Conservation (phyloP, 495 filamentous ascomycete species). For the Oidiodendron maius region DNA sequence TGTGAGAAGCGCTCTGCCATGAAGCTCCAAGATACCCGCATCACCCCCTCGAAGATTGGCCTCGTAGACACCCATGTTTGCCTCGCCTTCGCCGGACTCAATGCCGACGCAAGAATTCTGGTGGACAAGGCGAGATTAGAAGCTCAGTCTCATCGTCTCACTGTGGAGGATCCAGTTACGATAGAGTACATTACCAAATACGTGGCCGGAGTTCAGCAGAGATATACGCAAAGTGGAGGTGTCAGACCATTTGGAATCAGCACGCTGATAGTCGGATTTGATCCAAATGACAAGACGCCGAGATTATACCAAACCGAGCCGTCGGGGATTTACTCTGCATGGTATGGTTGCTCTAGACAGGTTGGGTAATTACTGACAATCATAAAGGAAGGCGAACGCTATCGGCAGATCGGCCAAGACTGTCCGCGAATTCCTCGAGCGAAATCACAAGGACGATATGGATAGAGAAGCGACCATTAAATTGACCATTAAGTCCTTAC, state of each 20-base stretch:
- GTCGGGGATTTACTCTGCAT: constrained; percentile 96
- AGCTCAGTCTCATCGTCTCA: constrained; percentile 93
- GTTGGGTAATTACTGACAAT: constrained; percentile 3
- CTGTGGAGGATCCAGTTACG: constrained; percentile 94
- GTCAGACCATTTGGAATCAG: constrained; percentile 96
- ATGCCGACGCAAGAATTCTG: constrained; percentile 94
- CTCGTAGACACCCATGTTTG: constrained; percentile 91
- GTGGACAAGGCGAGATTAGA: constrained; percentile 96
- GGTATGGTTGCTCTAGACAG: constrained; percentile 49
- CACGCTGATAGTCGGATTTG: constrained; percentile 94
- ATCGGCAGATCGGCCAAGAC: constrained; percentile 98
- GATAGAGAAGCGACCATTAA: constrained; percentile 94
- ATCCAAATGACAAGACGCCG: constrained; percentile 79
- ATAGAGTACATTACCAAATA: constrained; percentile 99
- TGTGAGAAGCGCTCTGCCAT: constrained; percentile 98
- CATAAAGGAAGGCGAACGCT: constrained; percentile 91
- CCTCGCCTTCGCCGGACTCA: constrained; percentile 93
- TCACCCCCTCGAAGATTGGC: constrained; percentile 97
- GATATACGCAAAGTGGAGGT: constrained; percentile 97
- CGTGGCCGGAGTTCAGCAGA: constrained; percentile 93
- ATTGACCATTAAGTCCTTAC: constrained; percentile 91
- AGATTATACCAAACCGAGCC: constrained; percentile 97
- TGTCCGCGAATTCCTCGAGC: constrained; percentile 93
- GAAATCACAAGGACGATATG: constrained; percentile 97
- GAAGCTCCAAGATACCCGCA: constrained; percentile 98